Conservation (phyloP, 2,329 filamentous ascomycete species). For the Mycocentrospora acerina region DNA sequence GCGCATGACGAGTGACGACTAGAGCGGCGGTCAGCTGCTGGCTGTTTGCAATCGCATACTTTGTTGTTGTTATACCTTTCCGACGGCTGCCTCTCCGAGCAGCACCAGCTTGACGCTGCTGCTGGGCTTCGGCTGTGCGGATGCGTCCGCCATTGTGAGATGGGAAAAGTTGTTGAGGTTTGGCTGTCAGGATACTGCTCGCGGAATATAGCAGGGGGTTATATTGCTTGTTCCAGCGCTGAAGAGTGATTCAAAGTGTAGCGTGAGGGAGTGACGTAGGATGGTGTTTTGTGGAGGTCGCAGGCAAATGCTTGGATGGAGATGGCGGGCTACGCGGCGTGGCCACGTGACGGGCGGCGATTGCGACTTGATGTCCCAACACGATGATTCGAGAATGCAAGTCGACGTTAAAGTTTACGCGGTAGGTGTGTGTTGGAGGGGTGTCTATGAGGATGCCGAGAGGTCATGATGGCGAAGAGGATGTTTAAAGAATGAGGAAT, state of each 20-base stretch:
- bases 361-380: too few relatives aligned
- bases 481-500: too few relatives aligned
- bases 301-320: too few relatives aligned
- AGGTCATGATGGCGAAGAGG: too few relatives aligned
- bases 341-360: too few relatives aligned
- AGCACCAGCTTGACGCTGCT: slow-evolving; percentile 99
- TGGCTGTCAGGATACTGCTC: neutral
- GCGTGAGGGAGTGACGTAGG: neutral
- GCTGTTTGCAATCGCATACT: neutral
- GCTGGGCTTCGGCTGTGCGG: slow-evolving; percentile 81
- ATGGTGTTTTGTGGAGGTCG: neutral
- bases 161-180: slow-evolving; percentile 1
- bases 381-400: too few relatives aligned
- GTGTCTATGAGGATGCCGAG: too few relatives aligned
- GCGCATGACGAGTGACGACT: slow-evolving; percentile 96
- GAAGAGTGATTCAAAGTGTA: too few relatives aligned
- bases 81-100: slow-evolving; percentile 94
- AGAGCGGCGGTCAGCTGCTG: slow-evolving; percentile 2
- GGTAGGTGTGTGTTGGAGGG: too few relatives aligned
- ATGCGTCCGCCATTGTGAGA: slow-evolving; percentile 67
- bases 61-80: slow-evolving; percentile 69
- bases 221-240: neutral
- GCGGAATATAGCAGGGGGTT: neutral
- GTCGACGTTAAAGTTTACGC: too few relatives aligned
- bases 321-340: too few relatives aligned